phyloP scores from a whole-genome alignment of 2,329 filamentous ascomycete genomes.

The Alternaria burnsii region DNA sequence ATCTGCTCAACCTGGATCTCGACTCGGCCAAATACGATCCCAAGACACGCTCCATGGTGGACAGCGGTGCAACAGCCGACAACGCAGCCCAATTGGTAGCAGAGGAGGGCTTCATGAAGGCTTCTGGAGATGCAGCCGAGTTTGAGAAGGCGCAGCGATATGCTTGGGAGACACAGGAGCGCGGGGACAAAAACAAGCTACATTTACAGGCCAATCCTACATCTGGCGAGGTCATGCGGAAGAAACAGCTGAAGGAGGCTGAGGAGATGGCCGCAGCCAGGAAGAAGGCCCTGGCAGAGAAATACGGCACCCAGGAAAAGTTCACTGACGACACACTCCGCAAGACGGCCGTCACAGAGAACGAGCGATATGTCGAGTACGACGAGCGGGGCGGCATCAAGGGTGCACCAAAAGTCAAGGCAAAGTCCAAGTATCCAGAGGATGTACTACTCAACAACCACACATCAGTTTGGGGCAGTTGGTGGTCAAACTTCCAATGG shows the following conservation, averaged over 20 bases:
- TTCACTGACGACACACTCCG: conserved; percentile 69
- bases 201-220: conserved; percentile 98
- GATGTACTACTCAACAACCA: conserved; percentile 92
- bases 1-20: conserved; percentile 90
- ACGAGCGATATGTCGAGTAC: conserved; percentile 91
- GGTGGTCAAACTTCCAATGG: conserved; percentile 97
- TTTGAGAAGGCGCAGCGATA: conserved; percentile 90
- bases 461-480: conserved; percentile 91
- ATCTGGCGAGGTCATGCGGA: conserved; percentile 83
- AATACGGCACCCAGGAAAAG: conserved; percentile 78
- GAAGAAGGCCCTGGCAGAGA: conserved; percentile 76
- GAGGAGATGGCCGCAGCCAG: conserved; percentile 73
- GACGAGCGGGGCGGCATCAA: conserved; percentile 91
- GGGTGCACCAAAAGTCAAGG: conserved; percentile 77
- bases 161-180: conserved; percentile 95
- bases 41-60: conserved; percentile 90
- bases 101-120: conserved; percentile 90
- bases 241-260: conserved; percentile 78
- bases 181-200: conserved; percentile 76
- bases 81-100: conserved; percentile 83
- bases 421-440: conserved; percentile 91
- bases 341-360: conserved; percentile 76
- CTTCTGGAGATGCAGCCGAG: conserved; percentile 88
- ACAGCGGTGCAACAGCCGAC: conserved; percentile 81
- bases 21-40: conserved; percentile 98